phyloP scores from a whole-genome alignment of 148 eudicot species.

The Fallopia convolvulus region DNA sequence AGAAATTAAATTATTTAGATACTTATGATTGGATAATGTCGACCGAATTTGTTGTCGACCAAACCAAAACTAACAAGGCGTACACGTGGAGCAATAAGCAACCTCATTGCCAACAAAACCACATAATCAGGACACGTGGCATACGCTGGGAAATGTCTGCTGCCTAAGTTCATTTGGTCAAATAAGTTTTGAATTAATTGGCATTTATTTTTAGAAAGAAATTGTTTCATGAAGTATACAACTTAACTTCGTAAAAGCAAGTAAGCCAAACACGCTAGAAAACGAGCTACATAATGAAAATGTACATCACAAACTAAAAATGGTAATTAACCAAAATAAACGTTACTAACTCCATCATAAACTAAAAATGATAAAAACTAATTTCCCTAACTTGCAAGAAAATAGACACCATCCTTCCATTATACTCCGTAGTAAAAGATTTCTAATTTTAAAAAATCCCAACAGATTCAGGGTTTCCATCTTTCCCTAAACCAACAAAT shows the following conservation, averaged over 20 bases:
- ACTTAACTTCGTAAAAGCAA: too few relatives aligned
- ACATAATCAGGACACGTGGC: background rate
- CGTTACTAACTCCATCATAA: constrained; percentile 6
- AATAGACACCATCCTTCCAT: background rate
- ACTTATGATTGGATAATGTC: background rate
- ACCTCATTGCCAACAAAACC: background rate
- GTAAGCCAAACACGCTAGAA: too few relatives aligned
- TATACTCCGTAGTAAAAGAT: background rate
- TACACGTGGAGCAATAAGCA: background rate
- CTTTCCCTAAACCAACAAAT: too few relatives aligned
- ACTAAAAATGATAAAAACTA: background rate
- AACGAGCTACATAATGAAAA: too few relatives aligned
- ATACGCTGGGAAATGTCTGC: background rate
- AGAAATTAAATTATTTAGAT: background rate
- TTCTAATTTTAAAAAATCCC: background rate
- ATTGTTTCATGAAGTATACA: too few relatives aligned
- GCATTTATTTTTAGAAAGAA: too few relatives aligned
- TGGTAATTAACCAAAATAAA: background rate
- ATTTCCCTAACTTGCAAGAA: background rate
- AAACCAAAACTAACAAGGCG: constrained; percentile 3
- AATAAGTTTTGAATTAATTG: background rate
- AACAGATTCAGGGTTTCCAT: background rate
- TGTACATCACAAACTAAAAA: too few relatives aligned
- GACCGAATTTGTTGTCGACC: constrained; percentile 9
- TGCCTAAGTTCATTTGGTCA: background rate